These are phyloP conservation scores for Apophysomyces elegans DNA, from an alignment of 371 early-diverging fungal species.

Conservation along the genomic window DNA sequence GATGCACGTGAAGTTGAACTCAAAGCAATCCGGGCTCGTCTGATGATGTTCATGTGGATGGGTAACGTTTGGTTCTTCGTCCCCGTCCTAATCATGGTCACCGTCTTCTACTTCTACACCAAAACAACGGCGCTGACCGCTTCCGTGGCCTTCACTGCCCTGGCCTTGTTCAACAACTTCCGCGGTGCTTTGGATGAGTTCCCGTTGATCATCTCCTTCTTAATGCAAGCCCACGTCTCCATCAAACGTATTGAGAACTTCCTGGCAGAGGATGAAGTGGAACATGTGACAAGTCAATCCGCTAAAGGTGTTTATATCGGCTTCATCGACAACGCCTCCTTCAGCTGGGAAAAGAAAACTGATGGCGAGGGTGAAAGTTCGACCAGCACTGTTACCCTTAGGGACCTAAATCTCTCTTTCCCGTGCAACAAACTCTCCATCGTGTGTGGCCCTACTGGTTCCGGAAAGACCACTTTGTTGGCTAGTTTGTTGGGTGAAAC, in stretches of 20 bases:
- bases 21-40: slow-evolving; percentile 39
- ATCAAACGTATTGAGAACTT: slow-evolving; percentile 71
- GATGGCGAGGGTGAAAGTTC: slow-evolving; percentile 11
- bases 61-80: slow-evolving; percentile 46
- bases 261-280: slow-evolving; percentile 71
- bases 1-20: slow-evolving; percentile 53
- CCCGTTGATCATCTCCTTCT: slow-evolving; percentile 66
- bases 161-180: slow-evolving; percentile 67
- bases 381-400: slow-evolving; percentile 33
- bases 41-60: slow-evolving; percentile 42
- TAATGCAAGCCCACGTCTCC: slow-evolving; percentile 75
- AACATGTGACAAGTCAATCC: slow-evolving; percentile 13
- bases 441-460: slow-evolving; percentile 75
- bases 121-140: slow-evolving; percentile 59
- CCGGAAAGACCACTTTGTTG: slow-evolving; percentile 78
- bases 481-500: slow-evolving; percentile 60
- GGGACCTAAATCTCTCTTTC: slow-evolving; percentile 57
- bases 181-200: slow-evolving; percentile 74
- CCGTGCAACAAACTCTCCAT: slow-evolving; percentile 67
- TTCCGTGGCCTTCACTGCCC: slow-evolving; percentile 66
- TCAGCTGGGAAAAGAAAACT: slow-evolving; percentile 42
- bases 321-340: slow-evolving; percentile 50
- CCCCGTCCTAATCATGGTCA: slow-evolving; percentile 36
- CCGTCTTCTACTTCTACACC: slow-evolving; percentile 63
- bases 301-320: slow-evolving; percentile 32